Evolutionary conservation across 768 basidiomycete species (phyloP).

Genomic region (Xanthoconium stramineum): DNA sequence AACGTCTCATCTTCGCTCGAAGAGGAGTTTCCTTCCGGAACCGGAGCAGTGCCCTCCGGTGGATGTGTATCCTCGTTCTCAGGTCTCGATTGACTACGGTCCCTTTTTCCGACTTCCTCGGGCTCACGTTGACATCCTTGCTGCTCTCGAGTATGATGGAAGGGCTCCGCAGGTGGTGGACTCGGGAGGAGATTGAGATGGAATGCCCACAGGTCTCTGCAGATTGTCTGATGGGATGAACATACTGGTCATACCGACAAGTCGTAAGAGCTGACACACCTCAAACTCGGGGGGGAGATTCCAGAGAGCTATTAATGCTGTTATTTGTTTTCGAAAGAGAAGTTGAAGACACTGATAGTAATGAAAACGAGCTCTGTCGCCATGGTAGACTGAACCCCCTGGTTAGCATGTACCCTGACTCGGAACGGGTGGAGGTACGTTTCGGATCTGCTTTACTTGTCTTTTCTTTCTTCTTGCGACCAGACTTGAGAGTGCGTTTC

Average conservation of each 20-base stretch:
- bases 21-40: conserved; percentile 8
- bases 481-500: conserved; percentile 64
- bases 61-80: conserved; percentile 17
- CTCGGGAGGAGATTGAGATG: conserved; percentile 61
- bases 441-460: conserved; percentile 56
- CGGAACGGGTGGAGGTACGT: conserved; percentile 34
- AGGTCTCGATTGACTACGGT: conserved; percentile 2
- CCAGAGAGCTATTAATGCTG: conserved; percentile 59
- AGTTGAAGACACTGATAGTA: conserved; percentile 86
- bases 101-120: conserved; percentile 1
- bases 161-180: conserved; percentile 61
- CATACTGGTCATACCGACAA: conserved; percentile 1
- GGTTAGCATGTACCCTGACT: not conserved
- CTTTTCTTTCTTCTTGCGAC: conserved; percentile 48
- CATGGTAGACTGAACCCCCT: conserved; percentile 69
- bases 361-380: conserved; percentile 69
- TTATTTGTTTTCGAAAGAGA: conserved; percentile 73
- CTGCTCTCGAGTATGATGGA: conserved; percentile 44
- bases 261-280: conserved; percentile 38
- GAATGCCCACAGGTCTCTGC: conserved; percentile 78
- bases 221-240: conserved; percentile 49
- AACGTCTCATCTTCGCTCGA: conserved; percentile 24
- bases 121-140: conserved; percentile 14
- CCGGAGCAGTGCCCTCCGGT: conserved; percentile 9
- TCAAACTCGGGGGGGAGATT: conserved; percentile 77